Conservation (phyloP, 257 asterid genomes). For the Mitragyna speciosa region DNA sequence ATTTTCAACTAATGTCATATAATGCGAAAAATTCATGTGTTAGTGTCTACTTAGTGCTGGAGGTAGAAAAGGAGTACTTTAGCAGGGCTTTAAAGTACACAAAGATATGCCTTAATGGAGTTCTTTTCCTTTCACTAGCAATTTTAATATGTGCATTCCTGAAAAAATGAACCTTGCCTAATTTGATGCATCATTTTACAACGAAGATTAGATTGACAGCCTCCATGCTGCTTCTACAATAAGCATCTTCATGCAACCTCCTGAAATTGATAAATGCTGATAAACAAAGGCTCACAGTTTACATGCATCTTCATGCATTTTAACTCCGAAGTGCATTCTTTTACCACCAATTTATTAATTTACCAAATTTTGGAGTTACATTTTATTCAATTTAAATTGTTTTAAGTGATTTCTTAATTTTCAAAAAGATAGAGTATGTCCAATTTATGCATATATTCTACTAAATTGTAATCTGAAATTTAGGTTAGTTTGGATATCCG, state of each 20-base stretch:
- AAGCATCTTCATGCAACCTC: too few relatives aligned
- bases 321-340: not conserved
- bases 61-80: not conserved
- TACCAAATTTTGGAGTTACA: not conserved
- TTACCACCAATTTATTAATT: not conserved
- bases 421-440: not conserved
- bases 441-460: not conserved
- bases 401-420: not conserved
- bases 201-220: not conserved
- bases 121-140: not conserved
- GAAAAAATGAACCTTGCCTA: not conserved
- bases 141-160: too few relatives aligned
- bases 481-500: not conserved
- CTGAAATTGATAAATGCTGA: not conserved
- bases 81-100: not conserved
- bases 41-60: not conserved
- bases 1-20: not conserved
- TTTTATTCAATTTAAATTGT: not conserved
- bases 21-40: too few relatives aligned
- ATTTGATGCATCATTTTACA: not conserved
- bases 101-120: not conserved
- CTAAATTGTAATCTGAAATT: not conserved
- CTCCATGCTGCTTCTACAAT: not conserved
- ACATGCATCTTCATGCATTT: not conserved
- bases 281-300: not conserved